Conservation (phyloP, 495 filamentous ascomycete species). For the Haplographium delicatum region DNA sequence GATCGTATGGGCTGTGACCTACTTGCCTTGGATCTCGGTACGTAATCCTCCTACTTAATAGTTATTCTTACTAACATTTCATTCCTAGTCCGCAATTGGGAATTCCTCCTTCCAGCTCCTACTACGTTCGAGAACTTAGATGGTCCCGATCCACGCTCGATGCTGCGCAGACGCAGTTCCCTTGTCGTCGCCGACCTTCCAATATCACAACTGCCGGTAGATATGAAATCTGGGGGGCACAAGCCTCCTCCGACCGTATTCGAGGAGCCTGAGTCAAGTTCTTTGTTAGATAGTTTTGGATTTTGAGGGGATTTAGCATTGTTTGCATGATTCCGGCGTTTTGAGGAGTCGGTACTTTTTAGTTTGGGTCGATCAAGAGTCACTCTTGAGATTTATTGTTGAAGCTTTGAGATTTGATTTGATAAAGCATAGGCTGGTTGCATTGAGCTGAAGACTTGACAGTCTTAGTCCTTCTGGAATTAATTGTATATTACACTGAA, state of each 20-base stretch:
- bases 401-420: too few species aligned
- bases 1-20: constrained; percentile 94
- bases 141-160: constrained; percentile 54
- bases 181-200: constrained; percentile 80
- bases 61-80: neutral
- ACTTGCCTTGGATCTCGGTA: constrained; percentile 76
- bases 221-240: constrained; percentile 36
- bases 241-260: constrained; percentile 76
- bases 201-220: constrained; percentile 25
- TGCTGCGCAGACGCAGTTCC: constrained; percentile 67
- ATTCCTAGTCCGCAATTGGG: constrained; percentile 69
- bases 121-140: constrained; percentile 29
- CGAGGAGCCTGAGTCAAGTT: constrained; percentile 84
- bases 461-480: too few species aligned
- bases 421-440: too few species aligned
- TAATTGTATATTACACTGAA: too few species aligned
- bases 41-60: constrained; percentile 5
- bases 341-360: too few species aligned
- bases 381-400: too few species aligned
- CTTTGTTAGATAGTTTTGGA: constrained; percentile 74
- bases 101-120: constrained; percentile 59
- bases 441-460: too few species aligned
- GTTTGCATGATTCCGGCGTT: neutral
- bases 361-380: too few species aligned
- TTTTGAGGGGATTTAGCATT: constrained; percentile 40